Base-by-base conservation (phyloP, 768 basidiomycete species). In the Boletus rufocinnamomeus region DNA sequence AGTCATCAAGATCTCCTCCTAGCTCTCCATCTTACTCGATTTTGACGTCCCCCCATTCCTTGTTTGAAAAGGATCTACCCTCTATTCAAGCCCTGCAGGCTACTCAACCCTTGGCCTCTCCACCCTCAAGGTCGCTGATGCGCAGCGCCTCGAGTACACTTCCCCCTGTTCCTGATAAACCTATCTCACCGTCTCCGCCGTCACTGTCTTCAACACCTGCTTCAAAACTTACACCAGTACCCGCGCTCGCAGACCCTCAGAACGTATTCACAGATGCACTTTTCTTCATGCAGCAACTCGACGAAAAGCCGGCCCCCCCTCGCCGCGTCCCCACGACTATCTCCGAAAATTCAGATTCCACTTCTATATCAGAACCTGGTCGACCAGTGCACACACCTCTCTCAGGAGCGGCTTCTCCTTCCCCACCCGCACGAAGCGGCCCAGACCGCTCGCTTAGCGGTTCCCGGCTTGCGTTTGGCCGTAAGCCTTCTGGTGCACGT, bases 401-500 rank as follows among this genome's bases (percentile, higher is more conserved):
- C 62, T 72, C 66, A 62, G 74, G 54, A 34, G 62, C 58, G 47
- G 55, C 59, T 60, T 69, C 58, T 23, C 68, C 58, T 49, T 64
- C 66, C 43, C 67, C 58, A 46, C 59, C 52, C 38, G 54, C 58
- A 51, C 59, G 59, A 55, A 64, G 63, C 47, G 69, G 66, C 63
- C 69, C 61, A 63, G 66, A 78, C 64, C 57, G 66, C 52, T 66
- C 71, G 73, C 58, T 75, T 79, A 65, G 74, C 72, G 67, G 77
- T 65, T 52, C 68, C 79, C 67, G 70, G 58, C 45, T 68, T 50
- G 62, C 61, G 19, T 52, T 74, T 48, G 85, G 86, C 74, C 85
- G 88, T 74, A 90, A 88, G 67, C 90, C 90, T 23, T 87, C 88
- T 34, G 90, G 90, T 50, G 90, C 90, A 86, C 90, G 90, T 86